These are phyloP conservation scores for Drechslerella dactyloides DNA, from an alignment of 2,329 filamentous ascomycete species.

Conservation along the genomic window DNA sequence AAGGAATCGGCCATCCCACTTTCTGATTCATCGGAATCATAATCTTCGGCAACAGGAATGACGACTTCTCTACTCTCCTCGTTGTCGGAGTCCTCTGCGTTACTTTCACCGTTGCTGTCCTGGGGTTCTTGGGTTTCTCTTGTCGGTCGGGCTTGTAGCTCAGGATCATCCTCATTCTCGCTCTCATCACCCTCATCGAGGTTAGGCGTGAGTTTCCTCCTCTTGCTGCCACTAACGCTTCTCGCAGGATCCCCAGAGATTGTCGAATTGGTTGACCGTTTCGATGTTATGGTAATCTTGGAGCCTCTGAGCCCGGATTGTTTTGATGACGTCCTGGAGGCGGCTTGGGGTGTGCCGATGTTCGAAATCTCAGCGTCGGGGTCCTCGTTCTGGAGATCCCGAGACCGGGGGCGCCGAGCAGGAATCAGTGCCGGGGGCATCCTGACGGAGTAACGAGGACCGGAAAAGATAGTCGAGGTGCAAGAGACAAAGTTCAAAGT, in stretches of 20 bases:
- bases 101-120: not conserved
- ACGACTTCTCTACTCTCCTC: constrained; percentile 16
- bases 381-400: not conserved
- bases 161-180: constrained; percentile 9
- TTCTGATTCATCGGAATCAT: constrained; percentile 46
- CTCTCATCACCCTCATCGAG: constrained; percentile 7
- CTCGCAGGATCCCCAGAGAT: not conserved
- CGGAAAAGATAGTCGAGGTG: not conserved
- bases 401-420: constrained; percentile 17
- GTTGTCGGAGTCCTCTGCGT: not conserved
- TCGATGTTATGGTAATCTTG: constrained; percentile 34
- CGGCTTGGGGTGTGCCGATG: not conserved
- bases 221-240: constrained; percentile 18
- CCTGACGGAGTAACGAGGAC: not conserved
- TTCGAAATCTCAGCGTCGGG: not conserved
- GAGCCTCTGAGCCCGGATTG: not conserved
- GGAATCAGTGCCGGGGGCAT: constrained; percentile 17
- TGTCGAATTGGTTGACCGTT: constrained; percentile 8
- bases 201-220: constrained; percentile 32
- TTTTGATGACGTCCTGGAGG: not conserved
- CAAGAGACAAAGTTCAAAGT: not conserved
- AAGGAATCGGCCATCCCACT: constrained; percentile 48
- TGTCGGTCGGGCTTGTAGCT: no score
- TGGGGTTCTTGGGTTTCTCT: not conserved
- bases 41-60: constrained; percentile 48